A percentile compares a stretch with the other conserved stretches of the same genome.
Evolutionary conservation across 768 basidiomycete genomes (phyloP).

Genomic region (Collybiopsis luxurians): DNA sequence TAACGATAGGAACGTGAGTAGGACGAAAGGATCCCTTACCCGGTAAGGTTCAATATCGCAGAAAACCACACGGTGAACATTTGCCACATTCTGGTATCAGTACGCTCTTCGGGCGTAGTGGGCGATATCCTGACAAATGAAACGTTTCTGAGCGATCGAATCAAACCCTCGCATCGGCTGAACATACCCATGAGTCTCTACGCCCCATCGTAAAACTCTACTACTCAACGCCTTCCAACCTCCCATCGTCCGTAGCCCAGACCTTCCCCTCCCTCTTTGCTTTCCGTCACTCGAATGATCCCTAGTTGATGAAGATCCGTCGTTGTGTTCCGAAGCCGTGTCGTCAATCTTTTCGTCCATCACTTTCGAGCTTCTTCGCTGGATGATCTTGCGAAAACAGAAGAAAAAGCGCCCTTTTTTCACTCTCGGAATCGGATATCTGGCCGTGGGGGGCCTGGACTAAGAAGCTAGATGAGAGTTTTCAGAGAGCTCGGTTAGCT

Average conservation of each 20-base stretch:
- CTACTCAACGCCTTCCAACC: background rate
- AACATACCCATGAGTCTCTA: conserved; percentile 29
- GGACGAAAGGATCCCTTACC: conserved; percentile 26
- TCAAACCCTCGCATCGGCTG: background rate
- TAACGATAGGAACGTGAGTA: background rate
- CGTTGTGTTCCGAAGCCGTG: background rate
- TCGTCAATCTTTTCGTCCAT: background rate
- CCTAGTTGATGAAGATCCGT: no score
- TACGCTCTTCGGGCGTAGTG: conserved; percentile 44
- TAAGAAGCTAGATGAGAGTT: no score
- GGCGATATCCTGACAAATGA: conserved; percentile 47
- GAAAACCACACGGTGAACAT: conserved; percentile 75
- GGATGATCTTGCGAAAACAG: no score
- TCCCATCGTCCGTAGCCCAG: no score
- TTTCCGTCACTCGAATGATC: no score
- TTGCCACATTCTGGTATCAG: conserved; percentile 58
- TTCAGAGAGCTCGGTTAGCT: no score
- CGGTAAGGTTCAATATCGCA: conserved; percentile 63
- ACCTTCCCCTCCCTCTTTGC: no score
- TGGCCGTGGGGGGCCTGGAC: no score
- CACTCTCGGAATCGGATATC: no score
- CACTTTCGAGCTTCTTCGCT: no score
- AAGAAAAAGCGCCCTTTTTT: no score
- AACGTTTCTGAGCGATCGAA: background rate
- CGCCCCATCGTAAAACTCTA: conserved; percentile 17